Evolutionary conservation across 345 rosid genomes (phyloP).

Genomic region (Salix arbutifolia): DNA sequence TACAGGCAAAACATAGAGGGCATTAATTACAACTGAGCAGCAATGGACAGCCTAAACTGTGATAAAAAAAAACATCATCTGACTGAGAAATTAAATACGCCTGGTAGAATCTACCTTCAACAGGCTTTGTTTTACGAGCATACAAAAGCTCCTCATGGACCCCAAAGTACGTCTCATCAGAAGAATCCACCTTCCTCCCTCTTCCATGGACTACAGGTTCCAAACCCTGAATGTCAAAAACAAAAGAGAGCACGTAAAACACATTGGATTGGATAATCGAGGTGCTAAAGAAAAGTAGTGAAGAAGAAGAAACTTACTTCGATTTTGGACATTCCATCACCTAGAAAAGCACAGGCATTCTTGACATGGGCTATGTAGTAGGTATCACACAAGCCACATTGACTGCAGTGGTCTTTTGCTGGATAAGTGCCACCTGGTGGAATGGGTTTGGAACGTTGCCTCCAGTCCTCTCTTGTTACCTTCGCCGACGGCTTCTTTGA

Average conservation of each 20-base stretch:
- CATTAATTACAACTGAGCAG: slow-evolving; percentile 1
- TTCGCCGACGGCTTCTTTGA: slow-evolving; percentile 40
- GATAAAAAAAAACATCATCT: background rate
- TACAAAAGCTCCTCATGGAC: slow-evolving; percentile 70
- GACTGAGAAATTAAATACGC: background rate
- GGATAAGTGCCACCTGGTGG: slow-evolving; percentile 90
- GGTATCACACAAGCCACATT: slow-evolving; percentile 85
- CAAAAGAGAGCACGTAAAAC: background rate
- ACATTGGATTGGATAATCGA: background rate
- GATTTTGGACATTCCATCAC: slow-evolving; percentile 91
- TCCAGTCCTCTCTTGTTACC: slow-evolving; percentile 73
- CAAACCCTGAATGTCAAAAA: slow-evolving; percentile 40
- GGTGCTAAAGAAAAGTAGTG: background rate
- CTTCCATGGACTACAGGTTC: slow-evolving; percentile 89
- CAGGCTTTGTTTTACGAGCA: slow-evolving; percentile 84
- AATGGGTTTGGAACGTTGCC: slow-evolving; percentile 73
- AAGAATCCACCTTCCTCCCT: slow-evolving; percentile 65
- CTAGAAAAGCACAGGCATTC: slow-evolving; percentile 90
- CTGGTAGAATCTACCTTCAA: slow-evolving; percentile 50
- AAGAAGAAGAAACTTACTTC: slow-evolving; percentile 47
- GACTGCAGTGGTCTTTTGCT: slow-evolving; percentile 97
- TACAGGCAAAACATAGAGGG: background rate
- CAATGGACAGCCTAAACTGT: background rate
- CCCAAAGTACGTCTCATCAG: slow-evolving; percentile 84
- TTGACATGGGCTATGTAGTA: slow-evolving; percentile 93